Evolutionary conservation across 2,329 filamentous ascomycete species (phyloP), one percentile per base, ranked within the genome.

Genomic region (Fusarium scirpi): DNA sequence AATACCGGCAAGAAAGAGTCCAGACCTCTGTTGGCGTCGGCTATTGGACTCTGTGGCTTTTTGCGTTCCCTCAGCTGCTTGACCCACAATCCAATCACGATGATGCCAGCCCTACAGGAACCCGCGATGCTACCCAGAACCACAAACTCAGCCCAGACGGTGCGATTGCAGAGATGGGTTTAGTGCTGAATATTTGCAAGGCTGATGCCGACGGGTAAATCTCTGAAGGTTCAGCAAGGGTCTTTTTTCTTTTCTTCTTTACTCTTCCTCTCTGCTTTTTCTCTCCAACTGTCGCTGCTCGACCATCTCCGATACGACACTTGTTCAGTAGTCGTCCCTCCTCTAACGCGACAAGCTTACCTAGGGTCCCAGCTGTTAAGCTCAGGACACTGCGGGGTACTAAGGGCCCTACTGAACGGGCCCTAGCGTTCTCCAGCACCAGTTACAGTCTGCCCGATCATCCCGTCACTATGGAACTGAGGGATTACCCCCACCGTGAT

Each of bases 11-110:
- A 25, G 29, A 6, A 32, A 46, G 40, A 60, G 58, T 69, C 68
- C 61, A 71, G 68, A 71, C 68, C 68, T 12, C 30, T 20, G 55
- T 46, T 61, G 52, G 67, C 67, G 67, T 57, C 27, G 67, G 51
- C 54, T 27, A 71, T 70, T 71, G 68, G 55, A 27, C 30, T 55
- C 22, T 30, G 64, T 66, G 55, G 68, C 68, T 71, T 69, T 62
- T 54, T 49, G 44, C 40, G 45, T 34, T 56, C 54, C 30, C 54
- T 69, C 67, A 71, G 68, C 68, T 69, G 44, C 29, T 51, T 29
- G 32, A 41, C 27, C n/a, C 30, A 59, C 27, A 58, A 43, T 29
- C 67, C 67, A 70, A 70, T 70, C 63, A 70, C 43, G n/a, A 25
- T 41, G 16, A 47, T 30, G 32, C 58, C 63, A 70, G 68, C 68